Conservation (phyloP, 192 early-diverging fungal genomes). For the Coemansia sp. region DNA sequence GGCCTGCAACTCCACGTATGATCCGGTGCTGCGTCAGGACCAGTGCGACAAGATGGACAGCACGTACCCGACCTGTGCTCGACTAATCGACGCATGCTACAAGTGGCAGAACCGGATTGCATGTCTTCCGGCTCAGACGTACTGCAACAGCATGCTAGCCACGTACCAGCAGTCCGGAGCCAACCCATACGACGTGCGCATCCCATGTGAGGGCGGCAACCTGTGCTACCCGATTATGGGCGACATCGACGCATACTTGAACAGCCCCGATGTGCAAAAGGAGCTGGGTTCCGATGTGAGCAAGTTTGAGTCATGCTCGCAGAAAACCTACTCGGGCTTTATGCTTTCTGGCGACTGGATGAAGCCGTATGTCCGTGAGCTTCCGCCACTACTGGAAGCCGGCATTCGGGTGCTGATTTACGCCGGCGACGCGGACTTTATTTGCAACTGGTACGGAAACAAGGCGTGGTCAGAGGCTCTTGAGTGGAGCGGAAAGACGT, state of each 20-base stretch:
- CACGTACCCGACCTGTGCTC: conserved; percentile 71
- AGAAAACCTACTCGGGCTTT: conserved; percentile 78
- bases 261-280: conserved; percentile 69
- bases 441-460: conserved; percentile 89
- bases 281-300: conserved; percentile 74
- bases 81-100: conserved; percentile 82
- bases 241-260: conserved; percentile 78
- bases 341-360: conserved; percentile 86
- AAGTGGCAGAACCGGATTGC: conserved; percentile 70
- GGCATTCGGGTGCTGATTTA: conserved; percentile 85
- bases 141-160: conserved; percentile 83
- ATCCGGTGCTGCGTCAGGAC: conserved; percentile 70
- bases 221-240: conserved; percentile 87
- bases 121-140: conserved; percentile 79
- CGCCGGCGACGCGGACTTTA: conserved; percentile 91
- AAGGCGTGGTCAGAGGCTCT: conserved; percentile 87
- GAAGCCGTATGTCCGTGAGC: conserved; percentile 70
- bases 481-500: conserved; percentile 76
- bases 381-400: conserved; percentile 72
- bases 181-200: conserved; percentile 94
- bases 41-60: conserved; percentile 75
- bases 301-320: conserved; percentile 79
- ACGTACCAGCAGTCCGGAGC: conserved; percentile 79
- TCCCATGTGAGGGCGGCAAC: conserved; percentile 74
- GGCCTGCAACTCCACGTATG: conserved; percentile 71